phyloP scores from a whole-genome alignment of 768 basidiomycete genomes.

The Lentinus tigrinus region DNA sequence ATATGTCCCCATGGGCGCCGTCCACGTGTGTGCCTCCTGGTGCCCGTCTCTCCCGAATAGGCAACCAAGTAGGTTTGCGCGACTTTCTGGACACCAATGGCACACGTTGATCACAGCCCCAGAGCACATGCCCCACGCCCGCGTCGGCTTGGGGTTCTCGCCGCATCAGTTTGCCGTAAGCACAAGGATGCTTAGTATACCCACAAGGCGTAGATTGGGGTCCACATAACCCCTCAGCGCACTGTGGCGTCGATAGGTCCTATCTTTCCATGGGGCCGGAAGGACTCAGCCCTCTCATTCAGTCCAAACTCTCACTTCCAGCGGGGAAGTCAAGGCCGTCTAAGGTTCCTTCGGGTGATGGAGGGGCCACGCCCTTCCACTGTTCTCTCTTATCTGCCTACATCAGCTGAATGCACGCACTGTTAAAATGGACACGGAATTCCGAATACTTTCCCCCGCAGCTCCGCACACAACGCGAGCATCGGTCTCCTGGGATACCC shows the following conservation, averaged over 20 bases:
- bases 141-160: neutral
- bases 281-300: no score
- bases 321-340: neutral
- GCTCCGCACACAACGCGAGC: no score
- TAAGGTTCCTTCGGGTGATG: no score
- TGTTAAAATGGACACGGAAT: no score
- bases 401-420: no score
- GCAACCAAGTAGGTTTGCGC: constrained; percentile 12
- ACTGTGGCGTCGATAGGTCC: constrained; percentile 3
- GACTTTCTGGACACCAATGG: constrained; percentile 10
- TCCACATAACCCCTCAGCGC: neutral
- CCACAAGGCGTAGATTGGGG: neutral
- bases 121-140: constrained; percentile 1
- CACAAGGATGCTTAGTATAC: neutral
- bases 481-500: no score
- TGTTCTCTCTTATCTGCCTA: no score
- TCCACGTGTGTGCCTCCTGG: constrained; percentile 2
- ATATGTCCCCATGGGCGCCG: constrained; percentile 13
- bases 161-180: constrained; percentile 10
- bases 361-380: no score
- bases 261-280: no score
- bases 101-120: neutral
- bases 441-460: no score
- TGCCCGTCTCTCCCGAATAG: constrained; percentile 1
- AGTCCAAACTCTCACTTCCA: neutral